These are phyloP conservation scores for Acanthamoeba culbertsoni DNA, from an alignment of 208 protist genomes.

Conservation along the genomic window DNA sequence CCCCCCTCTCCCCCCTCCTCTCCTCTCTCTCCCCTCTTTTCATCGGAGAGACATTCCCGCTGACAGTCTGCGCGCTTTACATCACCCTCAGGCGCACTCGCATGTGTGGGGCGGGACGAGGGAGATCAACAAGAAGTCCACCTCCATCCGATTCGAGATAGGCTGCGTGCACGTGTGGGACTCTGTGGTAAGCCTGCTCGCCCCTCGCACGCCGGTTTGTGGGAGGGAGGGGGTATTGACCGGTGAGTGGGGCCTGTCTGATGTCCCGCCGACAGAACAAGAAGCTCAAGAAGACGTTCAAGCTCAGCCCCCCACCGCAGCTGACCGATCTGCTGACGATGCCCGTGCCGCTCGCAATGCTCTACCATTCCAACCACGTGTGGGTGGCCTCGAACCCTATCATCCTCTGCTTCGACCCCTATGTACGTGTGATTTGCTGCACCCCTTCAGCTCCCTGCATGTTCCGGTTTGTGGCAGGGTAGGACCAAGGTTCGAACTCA, in stretches of 20 bases:
- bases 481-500: too few relatives aligned
- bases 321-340: conserved; percentile 1
- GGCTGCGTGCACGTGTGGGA: conserved; percentile 21
- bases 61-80: neutral
- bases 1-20: neutral
- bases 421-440: neutral
- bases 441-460: too few relatives aligned
- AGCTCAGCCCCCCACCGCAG: neutral
- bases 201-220: too few relatives aligned
- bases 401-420: conserved; percentile 44
- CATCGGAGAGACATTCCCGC: too few relatives aligned
- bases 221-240: too few relatives aligned
- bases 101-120: conserved; percentile 26
- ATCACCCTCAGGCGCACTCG: neutral
- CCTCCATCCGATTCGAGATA: neutral
- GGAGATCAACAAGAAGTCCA: conserved; percentile 40
- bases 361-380: conserved; percentile 39
- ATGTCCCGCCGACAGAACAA: neutral
- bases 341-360: neutral
- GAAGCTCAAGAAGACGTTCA: conserved; percentile 59
- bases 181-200: neutral
- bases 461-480: too few relatives aligned
- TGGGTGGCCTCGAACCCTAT: neutral
- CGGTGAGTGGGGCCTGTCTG: too few relatives aligned
- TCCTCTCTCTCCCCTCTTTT: too few relatives aligned